Base-by-base conservation (phyloP, 208 protist species). In the Vickermania spadyakhi region DNA sequence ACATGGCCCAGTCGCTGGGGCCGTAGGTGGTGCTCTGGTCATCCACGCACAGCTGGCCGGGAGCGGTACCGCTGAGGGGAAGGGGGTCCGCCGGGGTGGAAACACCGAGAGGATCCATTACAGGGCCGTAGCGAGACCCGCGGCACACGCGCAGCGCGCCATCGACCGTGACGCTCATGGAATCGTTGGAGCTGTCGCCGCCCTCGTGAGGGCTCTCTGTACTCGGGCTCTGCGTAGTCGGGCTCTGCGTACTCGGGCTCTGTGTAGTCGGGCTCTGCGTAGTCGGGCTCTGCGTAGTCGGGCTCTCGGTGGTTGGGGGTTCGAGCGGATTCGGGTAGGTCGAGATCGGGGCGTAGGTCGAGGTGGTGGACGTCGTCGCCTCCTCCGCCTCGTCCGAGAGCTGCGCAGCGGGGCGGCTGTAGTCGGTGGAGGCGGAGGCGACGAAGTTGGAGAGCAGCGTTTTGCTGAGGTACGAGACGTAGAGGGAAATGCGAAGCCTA, bases 1-100 rank as follows among this genome's bases (percentile, higher is more conserved):
- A 77, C 4, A 86, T 64, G 3, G 82, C 85, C 85, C 85, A 93
- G 64, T 83, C 85, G 58, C 67, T 84, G n/a, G 79, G 79, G 27
- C 85, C 85, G 75, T 77, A 93, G 30, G 82, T 77, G 30, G 77
- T 78, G 64, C 81, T 86, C 31, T 84, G 75, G 56, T 69, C 69
- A 56, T 89, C 81, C 45, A 84, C 77, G 60, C 85, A 93, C 23
- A 93, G 73, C 28, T 53, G 60, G 28, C 55, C 58, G 45, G 58
- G 53, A 1, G 41, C 58, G 0, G 64, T 56, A 2, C 70, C 62
- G 62, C 74, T 77, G n/a, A 87, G 66, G 28, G 41, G 56, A 61
- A 93, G 80, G 14, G 85, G 85, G 31, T 60, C 30, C 50, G 77
- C 81, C 2, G 85, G 68, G 21, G 84, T 70, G 21, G 85, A 93